Percentiles rank a stretch among this genome's conserved stretches.
phyloP scores from a whole-genome alignment of 1,139 yeast genomes.

The Yamadazyma buinensis region DNA sequence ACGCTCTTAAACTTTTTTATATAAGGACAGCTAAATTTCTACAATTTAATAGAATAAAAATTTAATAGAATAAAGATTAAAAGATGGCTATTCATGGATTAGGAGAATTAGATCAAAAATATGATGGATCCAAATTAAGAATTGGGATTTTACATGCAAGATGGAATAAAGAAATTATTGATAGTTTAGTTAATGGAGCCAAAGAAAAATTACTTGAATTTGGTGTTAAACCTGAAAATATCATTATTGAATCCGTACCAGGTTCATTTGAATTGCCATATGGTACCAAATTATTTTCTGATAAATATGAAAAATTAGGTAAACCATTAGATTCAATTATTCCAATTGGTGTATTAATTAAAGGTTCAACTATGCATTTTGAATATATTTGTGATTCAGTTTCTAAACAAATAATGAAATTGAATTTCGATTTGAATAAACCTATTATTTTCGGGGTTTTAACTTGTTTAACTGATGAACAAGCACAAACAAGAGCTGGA shows the following conservation, averaged over 20 bases:
- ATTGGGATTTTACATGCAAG: slow-evolving; percentile 92
- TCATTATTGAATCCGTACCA: slow-evolving; percentile 80
- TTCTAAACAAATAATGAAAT: slow-evolving; percentile 78
- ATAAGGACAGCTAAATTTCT: no score
- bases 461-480: slow-evolving; percentile 91
- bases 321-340: slow-evolving; percentile 77
- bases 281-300: slow-evolving; percentile 58
- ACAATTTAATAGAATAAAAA: neutral
- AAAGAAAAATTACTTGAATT: slow-evolving; percentile 51
- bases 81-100: slow-evolving; percentile 78
- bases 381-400: slow-evolving; percentile 94
- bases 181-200: slow-evolving; percentile 79
- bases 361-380: slow-evolving; percentile 97
- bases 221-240: slow-evolving; percentile 75
- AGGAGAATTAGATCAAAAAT: slow-evolving; percentile 66
- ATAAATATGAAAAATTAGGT: slow-evolving; percentile 41
- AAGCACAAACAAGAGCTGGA: slow-evolving; percentile 94
- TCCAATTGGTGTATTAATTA: slow-evolving; percentile 91
- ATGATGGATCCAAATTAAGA: slow-evolving; percentile 67
- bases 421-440: slow-evolving; percentile 64
- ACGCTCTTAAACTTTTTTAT: no score
- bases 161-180: slow-evolving; percentile 81
- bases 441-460: slow-evolving; percentile 93
- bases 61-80: neutral
- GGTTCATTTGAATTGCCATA: slow-evolving; percentile 93